Percentiles rank a stretch among this genome's conserved stretches.
Evolutionary conservation across 495 filamentous ascomycete genomes (phyloP).

Genomic region (Stereocaulon alpinum): DNA sequence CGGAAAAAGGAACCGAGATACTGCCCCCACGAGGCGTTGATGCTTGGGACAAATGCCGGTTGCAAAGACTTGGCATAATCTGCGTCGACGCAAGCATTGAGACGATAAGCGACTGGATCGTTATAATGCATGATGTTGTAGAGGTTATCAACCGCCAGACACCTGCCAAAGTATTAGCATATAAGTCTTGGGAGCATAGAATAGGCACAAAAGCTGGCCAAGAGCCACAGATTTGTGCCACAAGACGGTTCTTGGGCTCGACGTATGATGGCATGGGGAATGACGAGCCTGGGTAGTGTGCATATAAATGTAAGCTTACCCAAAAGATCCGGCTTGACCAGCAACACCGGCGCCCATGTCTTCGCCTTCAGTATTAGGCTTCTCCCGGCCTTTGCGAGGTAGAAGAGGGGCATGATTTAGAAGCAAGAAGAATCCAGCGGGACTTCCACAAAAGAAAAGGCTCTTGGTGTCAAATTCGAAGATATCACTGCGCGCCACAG

Average conservation of each 20-base stretch:
- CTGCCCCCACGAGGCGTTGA: slow-evolving; percentile 53
- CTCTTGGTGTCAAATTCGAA: slow-evolving; percentile 89
- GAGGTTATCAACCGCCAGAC: slow-evolving; percentile 86
- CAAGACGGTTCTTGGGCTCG: too few relatives aligned
- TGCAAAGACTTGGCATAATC: slow-evolving; percentile 68
- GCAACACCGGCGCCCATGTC: slow-evolving; percentile 53
- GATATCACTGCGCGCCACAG: slow-evolving; percentile 43
- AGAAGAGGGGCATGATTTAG: slow-evolving; percentile 74
- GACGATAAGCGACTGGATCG: slow-evolving; percentile 74
- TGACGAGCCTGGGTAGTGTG: too few relatives aligned
- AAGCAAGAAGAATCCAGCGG: slow-evolving; percentile 84
- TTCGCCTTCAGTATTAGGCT: slow-evolving; percentile 61
- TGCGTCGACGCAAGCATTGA: slow-evolving; percentile 82
- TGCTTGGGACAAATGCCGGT: slow-evolving; percentile 65
- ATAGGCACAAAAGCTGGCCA: too few relatives aligned
- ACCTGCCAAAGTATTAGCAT: slow-evolving; percentile 49
- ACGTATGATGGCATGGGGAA: too few relatives aligned
- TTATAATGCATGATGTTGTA: slow-evolving; percentile 80
- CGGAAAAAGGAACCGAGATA: slow-evolving; percentile 56
- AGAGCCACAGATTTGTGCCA: too few relatives aligned
- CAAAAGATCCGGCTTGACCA: slow-evolving; percentile 49
- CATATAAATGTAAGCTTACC: too few relatives aligned
- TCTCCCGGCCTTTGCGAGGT: slow-evolving; percentile 64
- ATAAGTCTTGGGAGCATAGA: too few relatives aligned
- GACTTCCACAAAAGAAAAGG: slow-evolving; percentile 86